Percentiles rank a stretch among this genome's conserved stretches.
phyloP scores from a whole-genome alignment of 2,329 filamentous ascomycete genomes.

The Verticillium tricorpus region DNA sequence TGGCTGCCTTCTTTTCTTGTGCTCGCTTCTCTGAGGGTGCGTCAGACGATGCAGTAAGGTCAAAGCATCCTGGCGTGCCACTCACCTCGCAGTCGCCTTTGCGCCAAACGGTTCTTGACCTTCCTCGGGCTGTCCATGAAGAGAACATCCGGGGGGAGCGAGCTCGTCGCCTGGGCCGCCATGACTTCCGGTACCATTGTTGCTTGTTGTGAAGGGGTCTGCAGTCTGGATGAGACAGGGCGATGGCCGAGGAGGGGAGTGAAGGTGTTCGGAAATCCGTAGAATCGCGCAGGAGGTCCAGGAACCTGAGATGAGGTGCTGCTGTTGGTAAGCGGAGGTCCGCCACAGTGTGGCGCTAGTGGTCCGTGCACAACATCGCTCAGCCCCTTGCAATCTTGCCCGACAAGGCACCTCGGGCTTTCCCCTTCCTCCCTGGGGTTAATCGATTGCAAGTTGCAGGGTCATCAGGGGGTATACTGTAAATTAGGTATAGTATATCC shows the following conservation, averaged over 20 bases:
- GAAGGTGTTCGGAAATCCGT: neutral
- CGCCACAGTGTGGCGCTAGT: too few species aligned
- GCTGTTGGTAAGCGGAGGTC: neutral
- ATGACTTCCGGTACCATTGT: neutral
- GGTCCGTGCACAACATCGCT: too few species aligned
- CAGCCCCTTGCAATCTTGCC: too few species aligned
- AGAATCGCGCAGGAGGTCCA: neutral
- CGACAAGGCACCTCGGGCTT: too few species aligned
- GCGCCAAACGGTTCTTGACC: neutral
- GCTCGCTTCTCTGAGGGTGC: neutral
- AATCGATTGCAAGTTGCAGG: too few species aligned
- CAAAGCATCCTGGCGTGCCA: neutral
- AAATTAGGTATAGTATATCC: too few species aligned
- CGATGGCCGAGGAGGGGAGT: neutral
- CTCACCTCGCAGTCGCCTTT: neutral
- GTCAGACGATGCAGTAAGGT: neutral
- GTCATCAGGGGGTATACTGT: too few species aligned
- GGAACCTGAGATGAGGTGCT: neutral
- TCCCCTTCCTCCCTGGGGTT: too few species aligned
- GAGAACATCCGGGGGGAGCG: neutral
- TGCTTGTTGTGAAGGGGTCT: neutral
- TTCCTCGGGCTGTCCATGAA: neutral
- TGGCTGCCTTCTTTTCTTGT: neutral
- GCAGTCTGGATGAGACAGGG: neutral
- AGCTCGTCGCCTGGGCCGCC: neutral